Evolutionary conservation across 169 alveolate genomes (phyloP).

Genomic region (Besnoitia besnoiti): DNA sequence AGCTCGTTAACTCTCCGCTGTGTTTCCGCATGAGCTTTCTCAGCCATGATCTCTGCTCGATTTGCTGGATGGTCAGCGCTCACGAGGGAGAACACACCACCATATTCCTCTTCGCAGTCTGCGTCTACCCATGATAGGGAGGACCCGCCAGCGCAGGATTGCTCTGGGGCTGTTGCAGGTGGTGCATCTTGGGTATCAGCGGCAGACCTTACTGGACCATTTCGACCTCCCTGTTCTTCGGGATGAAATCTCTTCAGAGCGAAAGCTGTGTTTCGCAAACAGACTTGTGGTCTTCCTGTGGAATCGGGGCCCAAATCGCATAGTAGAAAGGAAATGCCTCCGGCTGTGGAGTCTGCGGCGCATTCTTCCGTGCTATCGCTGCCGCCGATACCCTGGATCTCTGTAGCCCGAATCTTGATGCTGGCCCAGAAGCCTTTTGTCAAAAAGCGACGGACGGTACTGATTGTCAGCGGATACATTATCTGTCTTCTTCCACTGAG

Average conservation of each 20-base stretch:
- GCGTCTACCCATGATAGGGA: neutral
- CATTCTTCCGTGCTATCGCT: neutral
- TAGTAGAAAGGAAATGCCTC: neutral
- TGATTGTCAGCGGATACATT: slow-evolving; percentile 25
- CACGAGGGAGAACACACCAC: slow-evolving; percentile 33
- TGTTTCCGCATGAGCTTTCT: slow-evolving; percentile 3
- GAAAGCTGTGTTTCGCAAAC: neutral
- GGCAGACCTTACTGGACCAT: neutral
- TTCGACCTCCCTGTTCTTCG: neutral
- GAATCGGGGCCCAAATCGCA: neutral
- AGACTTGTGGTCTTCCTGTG: neutral
- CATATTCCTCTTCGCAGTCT: slow-evolving; percentile 22
- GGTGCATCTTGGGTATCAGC: neutral
- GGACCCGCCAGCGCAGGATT: neutral
- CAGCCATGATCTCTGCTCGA: neutral
- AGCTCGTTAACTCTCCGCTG: neutral
- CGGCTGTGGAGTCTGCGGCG: neutral
- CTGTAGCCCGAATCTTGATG: slow-evolving; percentile 13
- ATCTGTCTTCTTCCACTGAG: slow-evolving; percentile 49
- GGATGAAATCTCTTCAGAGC: neutral
- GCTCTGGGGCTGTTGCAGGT: neutral
- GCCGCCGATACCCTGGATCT: neutral
- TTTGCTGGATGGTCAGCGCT: slow-evolving; percentile 44
- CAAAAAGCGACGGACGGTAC: neutral
- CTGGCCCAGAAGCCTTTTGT: slow-evolving; percentile 49